Base-by-base conservation (phyloP, 139 green algal species). In the Tetraselmis chui region DNA sequence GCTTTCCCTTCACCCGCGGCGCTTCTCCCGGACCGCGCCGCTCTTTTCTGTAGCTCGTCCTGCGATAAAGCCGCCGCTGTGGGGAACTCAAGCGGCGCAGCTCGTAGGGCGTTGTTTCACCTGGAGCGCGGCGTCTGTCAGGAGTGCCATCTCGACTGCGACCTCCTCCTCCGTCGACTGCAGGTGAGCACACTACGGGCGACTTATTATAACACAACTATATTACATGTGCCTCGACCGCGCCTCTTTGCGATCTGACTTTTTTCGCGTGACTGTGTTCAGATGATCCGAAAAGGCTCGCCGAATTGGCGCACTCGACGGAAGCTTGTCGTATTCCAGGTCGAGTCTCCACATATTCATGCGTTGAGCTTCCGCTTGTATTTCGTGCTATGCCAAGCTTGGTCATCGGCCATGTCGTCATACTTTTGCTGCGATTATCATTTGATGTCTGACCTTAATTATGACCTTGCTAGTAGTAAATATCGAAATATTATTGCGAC, bases 121-220 rank as follows among this genome's bases (percentile, higher is more conserved):
- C 86, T 94, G 29, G 93, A 97, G 89, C 83, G 89, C 0, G 93
- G 93, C 58, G 85, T 94, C 30, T 97, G 93, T 79, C 59, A 84
- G 81, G 80, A 59, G 45, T 97, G 94, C 84, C 29, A 80, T 0
- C 82, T 95, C 24, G 92, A 97, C 88, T 94, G 91, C 84, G 83
- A 89, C 58, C 83, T 75, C 0, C 85, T 97, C 82, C 88, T 95
- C 59, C 77, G 80, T 25, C 84, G 90, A 82, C 88, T 97, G 86
- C 93, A 94, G 88, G 85, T 58, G 30, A 1, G 75, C 75, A 30
- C 75, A 78, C 2, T 78, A 5, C 27, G 75, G 11, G 45, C 45
- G 45, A 67, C 45, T 67, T 67, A 5, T n/a, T n/a, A n/a, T n/a
- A n/a, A n/a, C n/a, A n/a, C n/a, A n/a, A n/a, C n/a, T n/a, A n/a